Conservation (phyloP, 345 rosid species). For the Crucihimalaya himalaica region DNA sequence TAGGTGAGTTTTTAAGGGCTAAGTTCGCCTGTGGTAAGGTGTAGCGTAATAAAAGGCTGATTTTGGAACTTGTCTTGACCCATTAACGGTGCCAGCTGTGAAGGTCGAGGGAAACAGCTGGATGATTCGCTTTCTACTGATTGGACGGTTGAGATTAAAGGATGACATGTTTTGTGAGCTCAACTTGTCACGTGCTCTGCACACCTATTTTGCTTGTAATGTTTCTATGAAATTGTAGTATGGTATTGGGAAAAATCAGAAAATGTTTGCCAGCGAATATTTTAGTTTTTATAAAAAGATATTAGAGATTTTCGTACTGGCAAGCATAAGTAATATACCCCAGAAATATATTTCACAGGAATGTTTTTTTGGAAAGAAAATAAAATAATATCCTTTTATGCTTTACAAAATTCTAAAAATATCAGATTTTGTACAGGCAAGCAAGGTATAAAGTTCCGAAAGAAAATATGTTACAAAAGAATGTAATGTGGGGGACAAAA, state of each 20-base stretch:
- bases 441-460: slow-evolving; percentile 27
- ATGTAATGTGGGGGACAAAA: not conserved
- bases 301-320: slow-evolving; percentile 24
- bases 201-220: slow-evolving; percentile 23
- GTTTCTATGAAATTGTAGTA: not conserved
- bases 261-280: slow-evolving; percentile 9
- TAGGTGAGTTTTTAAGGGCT: slow-evolving; percentile 1
- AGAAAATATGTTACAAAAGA: not conserved
- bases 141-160: slow-evolving; percentile 32
- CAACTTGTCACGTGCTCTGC: slow-evolving; percentile 44
- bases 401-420: slow-evolving; percentile 14
- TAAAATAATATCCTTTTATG: not conserved
- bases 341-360: not conserved
- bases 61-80: slow-evolving; percentile 36
- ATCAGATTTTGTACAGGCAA: slow-evolving; percentile 25
- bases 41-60: slow-evolving; percentile 19
- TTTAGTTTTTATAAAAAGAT: not conserved
- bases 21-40: slow-evolving; percentile 13
- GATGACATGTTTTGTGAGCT: slow-evolving; percentile 20
- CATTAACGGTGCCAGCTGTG: slow-evolving; percentile 40
- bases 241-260: slow-evolving; percentile 20
- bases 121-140: slow-evolving; percentile 8
- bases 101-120: slow-evolving; percentile 39
- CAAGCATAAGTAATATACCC: slow-evolving; percentile 24
- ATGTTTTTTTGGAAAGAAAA: slow-evolving; percentile 23